Evolutionary conservation across 164 flowering plant genomes (phyloP).

Genomic region (Dillenia turbinata): DNA sequence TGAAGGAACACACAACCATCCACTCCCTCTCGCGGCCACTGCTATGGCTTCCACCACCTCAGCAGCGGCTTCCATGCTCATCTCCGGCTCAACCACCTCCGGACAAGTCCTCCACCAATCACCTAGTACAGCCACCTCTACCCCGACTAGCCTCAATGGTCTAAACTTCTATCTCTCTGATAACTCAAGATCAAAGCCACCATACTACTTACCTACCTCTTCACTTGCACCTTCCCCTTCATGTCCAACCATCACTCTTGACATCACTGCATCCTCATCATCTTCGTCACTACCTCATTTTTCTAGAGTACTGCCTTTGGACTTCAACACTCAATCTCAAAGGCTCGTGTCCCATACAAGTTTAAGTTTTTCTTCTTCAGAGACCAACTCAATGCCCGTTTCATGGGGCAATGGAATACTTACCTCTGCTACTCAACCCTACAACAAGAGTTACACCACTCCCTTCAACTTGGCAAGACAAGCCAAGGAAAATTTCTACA

Average conservation of each 20-base stretch:
- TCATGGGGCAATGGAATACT: conserved; percentile 38
- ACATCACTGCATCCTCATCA: conserved; percentile 57
- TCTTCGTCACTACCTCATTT: conserved; percentile 12
- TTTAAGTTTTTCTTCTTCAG: conserved; percentile 56
- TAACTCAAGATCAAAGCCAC: conserved; percentile 44
- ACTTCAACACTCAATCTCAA: conserved; percentile 2
- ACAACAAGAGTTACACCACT: conserved; percentile 27
- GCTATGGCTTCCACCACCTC: conserved; percentile 97
- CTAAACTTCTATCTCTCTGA: conserved; percentile 55
- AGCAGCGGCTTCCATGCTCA: conserved; percentile 83
- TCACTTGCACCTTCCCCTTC: conserved; percentile 50
- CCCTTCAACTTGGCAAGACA: conserved; percentile 26
- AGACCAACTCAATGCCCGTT: conserved; percentile 29
- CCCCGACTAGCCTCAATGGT: conserved; percentile 42
- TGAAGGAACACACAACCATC: too few species aligned
- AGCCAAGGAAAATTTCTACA: conserved; percentile 38
- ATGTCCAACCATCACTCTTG: conserved; percentile 85
- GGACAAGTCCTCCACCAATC: too few species aligned
- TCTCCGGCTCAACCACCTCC: too few species aligned
- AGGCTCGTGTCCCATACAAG: conserved; percentile 27
- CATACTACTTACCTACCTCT: conserved; percentile 51
- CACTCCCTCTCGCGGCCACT: too few species aligned
- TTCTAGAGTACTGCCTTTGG: too few species aligned
- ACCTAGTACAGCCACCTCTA: conserved; percentile 8
- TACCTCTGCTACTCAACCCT: conserved; percentile 31